phyloP scores from a whole-genome alignment of 768 basidiomycete species.

The Kwoniella botswanensis region DNA sequence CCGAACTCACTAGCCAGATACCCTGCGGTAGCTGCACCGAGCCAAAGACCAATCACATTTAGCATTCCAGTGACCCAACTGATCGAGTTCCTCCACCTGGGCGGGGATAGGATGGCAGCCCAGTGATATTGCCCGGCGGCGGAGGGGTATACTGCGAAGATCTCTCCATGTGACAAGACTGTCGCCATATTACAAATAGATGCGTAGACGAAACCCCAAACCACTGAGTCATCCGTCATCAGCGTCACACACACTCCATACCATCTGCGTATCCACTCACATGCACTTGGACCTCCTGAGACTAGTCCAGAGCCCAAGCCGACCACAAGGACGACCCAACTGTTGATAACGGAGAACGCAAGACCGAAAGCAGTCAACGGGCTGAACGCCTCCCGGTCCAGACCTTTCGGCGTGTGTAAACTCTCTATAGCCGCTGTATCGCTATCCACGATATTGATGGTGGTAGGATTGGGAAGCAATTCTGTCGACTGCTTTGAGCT shows the following conservation, averaged over 20 bases:
- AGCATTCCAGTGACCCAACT: slow-evolving; percentile 25
- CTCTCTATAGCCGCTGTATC: background rate
- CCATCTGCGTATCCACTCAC: slow-evolving; percentile 1
- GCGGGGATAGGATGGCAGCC: slow-evolving; percentile 28
- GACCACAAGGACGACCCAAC: slow-evolving; percentile 18
- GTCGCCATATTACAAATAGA: slow-evolving; percentile 18
- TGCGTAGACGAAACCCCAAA: slow-evolving; percentile 24
- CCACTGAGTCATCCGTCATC: slow-evolving; percentile 10
- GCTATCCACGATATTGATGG: background rate
- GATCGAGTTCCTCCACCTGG: slow-evolving; percentile 11
- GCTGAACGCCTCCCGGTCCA: slow-evolving; percentile 11
- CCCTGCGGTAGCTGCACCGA: slow-evolving; percentile 17
- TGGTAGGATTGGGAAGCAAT: background rate
- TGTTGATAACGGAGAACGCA: slow-evolving; percentile 18
- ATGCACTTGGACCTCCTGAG: slow-evolving; percentile 19
- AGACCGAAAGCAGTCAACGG: slow-evolving; percentile 5
- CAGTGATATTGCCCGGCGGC: slow-evolving; percentile 43
- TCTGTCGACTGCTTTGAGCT: background rate
- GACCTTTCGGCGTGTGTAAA: background rate
- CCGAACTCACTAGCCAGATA: slow-evolving; percentile 25
- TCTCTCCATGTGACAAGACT: slow-evolving; percentile 24
- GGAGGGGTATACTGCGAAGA: slow-evolving; percentile 32
- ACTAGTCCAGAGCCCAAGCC: slow-evolving; percentile 14
- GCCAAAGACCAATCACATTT: slow-evolving; percentile 28
- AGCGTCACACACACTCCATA: background rate